Evolutionary conservation across 805 yeast species (phyloP), one percentile per base, ranked within the genome.

Genomic region (Ogataea zsoltii): DNA sequence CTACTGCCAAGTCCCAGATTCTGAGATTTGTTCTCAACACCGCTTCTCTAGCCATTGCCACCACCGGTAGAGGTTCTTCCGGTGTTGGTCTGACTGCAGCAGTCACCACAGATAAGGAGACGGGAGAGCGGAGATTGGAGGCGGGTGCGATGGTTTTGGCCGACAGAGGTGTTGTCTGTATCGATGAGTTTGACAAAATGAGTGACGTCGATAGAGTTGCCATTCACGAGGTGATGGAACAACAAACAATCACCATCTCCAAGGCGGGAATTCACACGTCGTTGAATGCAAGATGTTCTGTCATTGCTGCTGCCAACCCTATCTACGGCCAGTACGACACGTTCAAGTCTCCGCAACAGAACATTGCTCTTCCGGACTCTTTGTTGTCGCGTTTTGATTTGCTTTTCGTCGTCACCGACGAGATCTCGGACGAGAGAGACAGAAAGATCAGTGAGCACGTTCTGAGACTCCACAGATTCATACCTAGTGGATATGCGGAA

Each of bases 51-150:
- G 98, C 98, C 3, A 90, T 94, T 56, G 97, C 98, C 21, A 94
- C 99, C 1, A 94, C 99, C 0, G 99, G 99, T 73, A 83, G 96
- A 66, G 99, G 99, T 52, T 92, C 98, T n/a, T 91, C 98, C 1
- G 99, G 99, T 66, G 99, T 94, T 36, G 99, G 99, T 88, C 77
- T 94, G 60, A 94, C 99, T 0, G 99, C 99, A 15, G 99, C 99
- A 1, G 99, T 94, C 2, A 91, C 97, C 6, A 79, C 91, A 1
- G 99, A 94, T 67, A 85, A 84, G 60, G 99, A 94, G 67, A 94
- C 99, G 0, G 98, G 98, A 49, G 99, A 94, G 69, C 77, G 97
- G 60, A 79, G 96, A 57, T 73, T 94, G 54, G 99, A 94, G 69
- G 99, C 98, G 1, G 99, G 99, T 76, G 99, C 99, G 3, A 92